phyloP scores from a whole-genome alignment of 768 basidiomycete species.

The Rhizopogon salebrosus region DNA sequence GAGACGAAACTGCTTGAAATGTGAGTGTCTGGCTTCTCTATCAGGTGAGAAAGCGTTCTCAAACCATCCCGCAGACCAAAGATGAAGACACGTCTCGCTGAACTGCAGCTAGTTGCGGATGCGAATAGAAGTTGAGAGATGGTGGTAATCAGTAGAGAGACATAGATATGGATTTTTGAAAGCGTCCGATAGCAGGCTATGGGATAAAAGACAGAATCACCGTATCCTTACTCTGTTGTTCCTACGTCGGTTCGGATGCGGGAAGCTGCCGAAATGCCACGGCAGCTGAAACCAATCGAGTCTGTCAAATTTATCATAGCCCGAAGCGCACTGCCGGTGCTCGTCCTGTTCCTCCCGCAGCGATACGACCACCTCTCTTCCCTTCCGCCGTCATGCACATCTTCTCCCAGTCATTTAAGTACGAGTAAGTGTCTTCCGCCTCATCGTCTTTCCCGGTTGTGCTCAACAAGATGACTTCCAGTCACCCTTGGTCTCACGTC shows the following conservation, averaged over 20 bases:
- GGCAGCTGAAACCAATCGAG: slow-evolving; percentile 25
- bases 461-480: slow-evolving; percentile 27
- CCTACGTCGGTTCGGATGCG: background rate
- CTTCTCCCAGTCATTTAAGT: slow-evolving; percentile 79
- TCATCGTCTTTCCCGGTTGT: slow-evolving; percentile 1
- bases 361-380: slow-evolving; percentile 17
- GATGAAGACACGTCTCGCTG: slow-evolving; percentile 69
- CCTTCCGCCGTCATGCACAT: slow-evolving; percentile 61
- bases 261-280: slow-evolving; percentile 10
- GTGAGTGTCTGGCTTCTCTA: slow-evolving; percentile 38
- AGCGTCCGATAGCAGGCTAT: background rate
- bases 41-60: background rate
- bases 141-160: background rate
- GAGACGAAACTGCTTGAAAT: slow-evolving; percentile 86
- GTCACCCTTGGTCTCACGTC: slow-evolving; percentile 88
- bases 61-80: slow-evolving; percentile 53
- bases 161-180: background rate
- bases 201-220: too few species aligned
- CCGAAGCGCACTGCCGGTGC: slow-evolving; percentile 3
- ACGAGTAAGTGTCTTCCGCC: slow-evolving; percentile 58
- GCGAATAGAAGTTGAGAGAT: slow-evolving; percentile 10
- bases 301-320: slow-evolving; percentile 3
- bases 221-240: too few species aligned
- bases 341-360: slow-evolving; percentile 11
- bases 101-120: slow-evolving; percentile 44